Conservation (phyloP, 345 rosid species). For the Eucalyptus curtisii region DNA sequence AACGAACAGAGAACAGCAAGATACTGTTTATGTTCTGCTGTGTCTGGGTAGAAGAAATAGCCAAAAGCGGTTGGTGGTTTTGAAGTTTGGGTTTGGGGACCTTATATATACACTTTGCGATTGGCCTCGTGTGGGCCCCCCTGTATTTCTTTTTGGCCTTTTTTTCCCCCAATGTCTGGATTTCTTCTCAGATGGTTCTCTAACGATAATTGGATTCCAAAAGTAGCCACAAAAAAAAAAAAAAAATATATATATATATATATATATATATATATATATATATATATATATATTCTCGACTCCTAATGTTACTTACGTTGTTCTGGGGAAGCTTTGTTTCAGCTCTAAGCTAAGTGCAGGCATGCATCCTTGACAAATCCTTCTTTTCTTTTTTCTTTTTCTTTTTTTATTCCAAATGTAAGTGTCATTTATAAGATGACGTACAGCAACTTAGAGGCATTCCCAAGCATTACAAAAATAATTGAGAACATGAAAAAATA, state of each 20-base stretch:
- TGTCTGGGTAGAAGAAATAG: neutral
- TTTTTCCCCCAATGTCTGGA: neutral
- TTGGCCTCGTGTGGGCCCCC: neutral
- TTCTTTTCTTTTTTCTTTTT: too few species aligned
- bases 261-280: too few species aligned
- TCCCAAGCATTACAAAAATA: neutral
- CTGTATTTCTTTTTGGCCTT: neutral
- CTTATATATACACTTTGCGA: slow-evolving; percentile 20
- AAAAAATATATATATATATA: too few species aligned
- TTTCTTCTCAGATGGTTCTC: slow-evolving; percentile 1
- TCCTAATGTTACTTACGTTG: neutral
- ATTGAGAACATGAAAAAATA: neutral
- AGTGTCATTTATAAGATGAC: neutral
- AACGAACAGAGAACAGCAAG: neutral
- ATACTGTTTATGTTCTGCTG: neutral
- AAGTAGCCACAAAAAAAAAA: slow-evolving; percentile 1
- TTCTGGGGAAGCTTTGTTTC: neutral
- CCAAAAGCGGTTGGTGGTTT: slow-evolving; percentile 7
- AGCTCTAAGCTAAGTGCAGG: neutral
- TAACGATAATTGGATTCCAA: slow-evolving; percentile 17
- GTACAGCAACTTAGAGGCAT: neutral
- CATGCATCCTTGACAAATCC: neutral
- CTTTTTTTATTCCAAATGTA: too few species aligned
- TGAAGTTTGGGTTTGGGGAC: slow-evolving; percentile 3
- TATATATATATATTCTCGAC: too few species aligned